A percentile compares a stretch with the other conserved stretches of the same genome.
phyloP scores from a whole-genome alignment of 208 protist genomes.

The Crithidia bombi region DNA sequence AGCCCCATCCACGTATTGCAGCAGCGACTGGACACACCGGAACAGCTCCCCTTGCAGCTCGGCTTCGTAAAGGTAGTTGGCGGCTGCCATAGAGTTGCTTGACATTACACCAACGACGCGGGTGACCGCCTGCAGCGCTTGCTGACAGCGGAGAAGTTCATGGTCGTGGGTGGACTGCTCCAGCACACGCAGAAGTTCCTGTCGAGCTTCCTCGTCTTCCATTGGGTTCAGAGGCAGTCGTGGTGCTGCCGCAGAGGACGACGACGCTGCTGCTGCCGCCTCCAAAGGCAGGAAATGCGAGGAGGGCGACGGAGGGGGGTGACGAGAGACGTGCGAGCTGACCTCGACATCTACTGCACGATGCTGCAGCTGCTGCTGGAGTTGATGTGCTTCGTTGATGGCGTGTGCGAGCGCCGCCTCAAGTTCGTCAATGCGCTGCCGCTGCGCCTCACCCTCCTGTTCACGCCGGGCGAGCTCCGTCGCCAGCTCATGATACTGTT shows the following conservation, averaged over 20 bases:
- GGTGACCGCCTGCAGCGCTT: constrained; percentile 54
- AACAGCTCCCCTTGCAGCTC: constrained; percentile 60
- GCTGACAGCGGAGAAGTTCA: constrained; percentile 71
- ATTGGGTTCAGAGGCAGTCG: constrained; percentile 38
- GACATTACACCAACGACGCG: constrained; percentile 42
- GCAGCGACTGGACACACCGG: constrained; percentile 47
- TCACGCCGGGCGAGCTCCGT: constrained; percentile 65
- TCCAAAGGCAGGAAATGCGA: neutral
- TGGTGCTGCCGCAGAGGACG: neutral
- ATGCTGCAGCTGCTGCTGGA: constrained; percentile 6
- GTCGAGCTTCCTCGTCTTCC: constrained; percentile 48
- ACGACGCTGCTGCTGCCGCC: neutral
- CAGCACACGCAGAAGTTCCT: constrained; percentile 69
- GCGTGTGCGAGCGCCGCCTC: constrained; percentile 27
- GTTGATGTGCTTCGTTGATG: neutral
- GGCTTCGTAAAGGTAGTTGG: constrained; percentile 38
- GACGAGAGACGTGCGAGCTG: constrained; percentile 10
- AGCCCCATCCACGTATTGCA: constrained; percentile 70
- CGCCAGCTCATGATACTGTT: constrained; percentile 81
- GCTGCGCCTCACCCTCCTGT: constrained; percentile 41
- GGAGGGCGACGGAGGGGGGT: neutral
- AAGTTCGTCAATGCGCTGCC: constrained; percentile 41
- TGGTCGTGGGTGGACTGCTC: constrained; percentile 70
- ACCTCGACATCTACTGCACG: neutral
- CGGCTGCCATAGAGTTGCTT: constrained; percentile 14